Percentiles rank a stretch among this genome's conserved stretches.
These are phyloP conservation scores for Epichloe aotearoae DNA, from an alignment of 2,329 filamentous ascomycete genomes.

Conservation along the genomic window DNA sequence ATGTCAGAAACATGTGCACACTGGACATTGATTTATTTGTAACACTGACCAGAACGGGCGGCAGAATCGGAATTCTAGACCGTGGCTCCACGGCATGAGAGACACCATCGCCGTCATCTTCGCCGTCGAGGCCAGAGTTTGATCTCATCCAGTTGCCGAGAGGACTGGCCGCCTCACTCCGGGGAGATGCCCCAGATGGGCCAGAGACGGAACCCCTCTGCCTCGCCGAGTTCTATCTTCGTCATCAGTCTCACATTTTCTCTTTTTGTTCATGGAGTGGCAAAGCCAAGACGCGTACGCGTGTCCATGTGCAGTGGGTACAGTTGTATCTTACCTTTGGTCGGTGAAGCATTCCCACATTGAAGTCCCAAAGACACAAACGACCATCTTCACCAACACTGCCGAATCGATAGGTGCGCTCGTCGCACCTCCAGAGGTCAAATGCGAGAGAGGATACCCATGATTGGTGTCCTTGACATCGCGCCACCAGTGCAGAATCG, in stretches of 20 bases:
- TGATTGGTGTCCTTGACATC: slow-evolving; percentile 89
- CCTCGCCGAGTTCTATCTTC: slow-evolving; percentile 11
- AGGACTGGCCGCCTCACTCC: slow-evolving; percentile 50
- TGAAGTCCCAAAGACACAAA: slow-evolving; percentile 93
- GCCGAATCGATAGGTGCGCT: slow-evolving; percentile 88
- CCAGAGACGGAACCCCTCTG: slow-evolving; percentile 42
- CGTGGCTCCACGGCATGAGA: slow-evolving; percentile 78
- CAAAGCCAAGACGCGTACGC: background rate
- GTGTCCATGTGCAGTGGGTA: background rate
- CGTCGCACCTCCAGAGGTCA: slow-evolving; percentile 93
- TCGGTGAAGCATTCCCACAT: slow-evolving; percentile 85
- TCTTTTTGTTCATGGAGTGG: background rate
- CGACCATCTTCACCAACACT: slow-evolving; percentile 91
- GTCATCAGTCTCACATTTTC: background rate
- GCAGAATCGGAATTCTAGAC: slow-evolving; percentile 69
- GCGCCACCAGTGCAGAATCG: slow-evolving; percentile 72
- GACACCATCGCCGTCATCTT: slow-evolving; percentile 41
- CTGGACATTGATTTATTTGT: slow-evolving; percentile 1
- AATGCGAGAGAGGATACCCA: slow-evolving; percentile 93
- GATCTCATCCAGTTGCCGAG: slow-evolving; percentile 49
- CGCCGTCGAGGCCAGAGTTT: slow-evolving; percentile 50
- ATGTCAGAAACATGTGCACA: background rate
- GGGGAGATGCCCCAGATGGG: slow-evolving; percentile 30
- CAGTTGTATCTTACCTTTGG: slow-evolving; percentile 41
- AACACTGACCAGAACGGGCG: slow-evolving; percentile 70